These are phyloP conservation scores for Ophiostoma triangulosporum DNA, from an alignment of 2,329 filamentous ascomycete species.

Conservation along the genomic window DNA sequence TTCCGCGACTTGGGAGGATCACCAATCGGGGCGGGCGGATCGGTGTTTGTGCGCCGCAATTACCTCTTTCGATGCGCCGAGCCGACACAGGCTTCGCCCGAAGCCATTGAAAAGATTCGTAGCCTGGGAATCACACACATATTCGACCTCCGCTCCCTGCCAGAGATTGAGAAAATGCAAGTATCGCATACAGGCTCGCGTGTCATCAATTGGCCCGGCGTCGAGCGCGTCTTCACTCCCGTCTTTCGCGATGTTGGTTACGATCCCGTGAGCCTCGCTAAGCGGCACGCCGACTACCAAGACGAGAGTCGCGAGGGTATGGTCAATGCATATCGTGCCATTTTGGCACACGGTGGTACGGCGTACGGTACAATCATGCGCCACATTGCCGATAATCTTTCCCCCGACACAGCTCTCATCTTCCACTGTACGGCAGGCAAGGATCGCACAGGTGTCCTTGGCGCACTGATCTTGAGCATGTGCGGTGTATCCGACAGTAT, in stretches of 20 bases:
- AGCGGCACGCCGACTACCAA: slow-evolving; percentile 47
- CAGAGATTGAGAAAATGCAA: slow-evolving; percentile 38
- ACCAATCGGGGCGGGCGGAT: slow-evolving; percentile 20
- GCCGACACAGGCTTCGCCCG: slow-evolving; percentile 40
- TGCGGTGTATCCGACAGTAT: slow-evolving; percentile 44
- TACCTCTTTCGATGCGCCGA: slow-evolving; percentile 58
- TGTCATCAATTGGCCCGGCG: slow-evolving; percentile 34
- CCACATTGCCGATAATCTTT: slow-evolving; percentile 34
- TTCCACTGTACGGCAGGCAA: slow-evolving; percentile 68
- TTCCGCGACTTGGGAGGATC: slow-evolving; percentile 56
- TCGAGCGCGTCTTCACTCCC: slow-evolving; percentile 45
- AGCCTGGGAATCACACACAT: slow-evolving; percentile 47
- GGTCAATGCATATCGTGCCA: slow-evolving; percentile 31
- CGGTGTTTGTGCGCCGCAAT: slow-evolving; percentile 4
- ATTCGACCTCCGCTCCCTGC: slow-evolving; percentile 54
- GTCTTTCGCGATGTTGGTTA: slow-evolving; percentile 52
- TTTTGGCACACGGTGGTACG: slow-evolving; percentile 41
- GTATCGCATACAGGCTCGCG: slow-evolving; percentile 17
- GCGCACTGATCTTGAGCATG: slow-evolving; percentile 50
- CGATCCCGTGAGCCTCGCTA: slow-evolving; percentile 46
- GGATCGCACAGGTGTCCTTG: slow-evolving; percentile 60
- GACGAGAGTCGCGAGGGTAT: slow-evolving; percentile 26
- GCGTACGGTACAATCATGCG: slow-evolving; percentile 21
- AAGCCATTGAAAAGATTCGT: slow-evolving; percentile 38
- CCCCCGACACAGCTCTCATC: background rate